Evolutionary conservation across 129 eudicot genomes (phyloP).

Genomic region (Pulicaria dysenterica): DNA sequence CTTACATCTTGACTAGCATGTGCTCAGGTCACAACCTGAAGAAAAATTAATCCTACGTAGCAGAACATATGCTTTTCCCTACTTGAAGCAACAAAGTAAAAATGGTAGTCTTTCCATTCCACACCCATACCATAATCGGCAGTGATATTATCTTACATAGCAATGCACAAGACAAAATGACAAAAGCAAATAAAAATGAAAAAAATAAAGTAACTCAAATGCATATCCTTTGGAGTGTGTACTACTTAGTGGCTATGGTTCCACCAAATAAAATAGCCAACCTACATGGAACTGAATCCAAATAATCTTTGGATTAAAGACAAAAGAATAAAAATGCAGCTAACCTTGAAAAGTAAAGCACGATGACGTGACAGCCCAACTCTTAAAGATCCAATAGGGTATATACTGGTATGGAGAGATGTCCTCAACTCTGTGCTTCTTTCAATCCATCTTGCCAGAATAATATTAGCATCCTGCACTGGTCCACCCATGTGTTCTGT

Average conservation of each 20-base stretch:
- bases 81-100: not conserved
- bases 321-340: slow-evolving; percentile 21
- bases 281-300: slow-evolving; percentile 3
- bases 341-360: slow-evolving; percentile 96
- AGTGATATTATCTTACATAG: not conserved
- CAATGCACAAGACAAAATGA: not conserved
- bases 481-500: slow-evolving; percentile 95
- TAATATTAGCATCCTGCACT: slow-evolving; percentile 80
- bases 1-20: not conserved
- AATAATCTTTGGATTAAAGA: slow-evolving; percentile 22
- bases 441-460: slow-evolving; percentile 82
- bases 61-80: not conserved
- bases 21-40: not conserved
- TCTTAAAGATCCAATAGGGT: slow-evolving; percentile 84
- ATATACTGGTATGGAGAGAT: slow-evolving; percentile 82
- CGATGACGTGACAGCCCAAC: slow-evolving; percentile 93
- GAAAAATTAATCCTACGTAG: not conserved
- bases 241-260: slow-evolving; percentile 5
- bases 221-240: not conserved
- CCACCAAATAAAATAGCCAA: slow-evolving; percentile 18
- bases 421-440: slow-evolving; percentile 83
- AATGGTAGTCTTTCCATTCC: too few species aligned
- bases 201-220: not conserved
- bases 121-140: not conserved
- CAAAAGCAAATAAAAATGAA: not conserved